A percentile compares a stretch with the other conserved stretches of the same genome.
Evolutionary conservation across 2,329 filamentous ascomycete genomes (phyloP).

Genomic region (Remersonia thermophila): DNA sequence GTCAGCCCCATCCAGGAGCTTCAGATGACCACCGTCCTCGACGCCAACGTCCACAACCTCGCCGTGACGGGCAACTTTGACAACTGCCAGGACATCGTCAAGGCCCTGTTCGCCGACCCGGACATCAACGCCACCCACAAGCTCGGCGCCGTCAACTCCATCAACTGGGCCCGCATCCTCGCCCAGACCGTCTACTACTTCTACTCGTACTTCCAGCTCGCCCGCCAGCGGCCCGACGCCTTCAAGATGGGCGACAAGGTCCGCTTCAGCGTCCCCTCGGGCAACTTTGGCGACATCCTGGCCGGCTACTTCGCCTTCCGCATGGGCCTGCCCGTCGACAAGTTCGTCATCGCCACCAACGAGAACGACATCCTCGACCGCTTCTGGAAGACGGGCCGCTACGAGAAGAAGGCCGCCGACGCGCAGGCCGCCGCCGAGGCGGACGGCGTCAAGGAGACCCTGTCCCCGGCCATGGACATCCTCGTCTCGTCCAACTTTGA

Average conservation of each 20-base stretch:
- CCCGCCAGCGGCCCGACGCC: constrained; percentile 38
- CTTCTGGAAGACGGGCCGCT: constrained; percentile 83
- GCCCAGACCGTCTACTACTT: constrained; percentile 98
- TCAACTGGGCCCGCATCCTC: constrained; percentile 91
- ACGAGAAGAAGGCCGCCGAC: constrained; percentile 68
- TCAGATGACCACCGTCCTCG: constrained; percentile 91
- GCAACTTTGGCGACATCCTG: constrained; percentile 93
- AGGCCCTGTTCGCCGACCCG: constrained; percentile 77
- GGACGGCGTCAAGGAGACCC: constrained; percentile 80
- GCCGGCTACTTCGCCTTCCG: constrained; percentile 72
- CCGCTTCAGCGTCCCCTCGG: constrained; percentile 82
- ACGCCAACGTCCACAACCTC: constrained; percentile 86
- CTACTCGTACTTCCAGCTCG: constrained; percentile 78
- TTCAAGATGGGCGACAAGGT: constrained; percentile 57
- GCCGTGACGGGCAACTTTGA: constrained; percentile 87
- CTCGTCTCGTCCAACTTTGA: constrained; percentile 95
- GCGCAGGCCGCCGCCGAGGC: no score
- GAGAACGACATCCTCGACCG: constrained; percentile 95
- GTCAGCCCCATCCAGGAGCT: constrained; percentile 88
- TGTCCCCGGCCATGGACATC: constrained; percentile 96
- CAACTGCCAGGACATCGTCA: constrained; percentile 95
- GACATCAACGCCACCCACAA: constrained; percentile 72
- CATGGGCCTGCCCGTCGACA: constrained; percentile 58
- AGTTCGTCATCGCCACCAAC: constrained; percentile 87
- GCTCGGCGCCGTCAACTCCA: constrained; percentile 88